Evolutionary conservation across 768 basidiomycete species (phyloP), one percentile per base, ranked within the genome.

Genomic region (Favolaschia claudopus): DNA sequence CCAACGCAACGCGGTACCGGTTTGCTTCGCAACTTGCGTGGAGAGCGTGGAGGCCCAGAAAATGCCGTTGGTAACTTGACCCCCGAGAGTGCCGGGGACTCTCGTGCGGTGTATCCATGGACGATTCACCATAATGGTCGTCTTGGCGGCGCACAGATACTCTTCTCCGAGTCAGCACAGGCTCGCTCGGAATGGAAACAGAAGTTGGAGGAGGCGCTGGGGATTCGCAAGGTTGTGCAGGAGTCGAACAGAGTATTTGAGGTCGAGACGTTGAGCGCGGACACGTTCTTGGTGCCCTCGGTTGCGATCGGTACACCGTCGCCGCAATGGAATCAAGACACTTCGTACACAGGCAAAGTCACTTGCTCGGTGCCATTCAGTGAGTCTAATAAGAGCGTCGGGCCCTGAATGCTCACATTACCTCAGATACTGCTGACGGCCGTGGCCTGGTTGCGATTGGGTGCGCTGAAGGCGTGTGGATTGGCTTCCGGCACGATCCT

Each of bases 401-500:
- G 1, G 9, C 47, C 34, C n/a, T 33, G 25, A 20, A 19, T 40
- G 24, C 25, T n/a, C 5, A 17, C 9, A n/a, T 29, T 14, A 45
- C 27, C 50, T 31, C 65, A 96, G 95, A 84, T 60, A 96, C 95
- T 6, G 79, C 88, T 6, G 95, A 98, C 70, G 89, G 90, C 5
- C 86, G 94, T 25, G 87, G 87, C 13, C 81, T 99, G 15, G 91
- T 98, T 37, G 94, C 96, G 0, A 89, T 98, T 65, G 97, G 96
- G 9, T 97, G 95, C 72, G 89, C 91, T 0, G 95, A 97, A 69
- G 97, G 97, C 31, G 94, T 99, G 6, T 99, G 95, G 93, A 97
- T 99, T 68, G 96, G 96, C 0, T 91, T 95, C 76, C 85, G 93
- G 34, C 91, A 93, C 62, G 92, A 96, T 72, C 89, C 95, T 3